phyloP scores from a whole-genome alignment of 2,329 filamentous ascomycete species.

The Trichoderma arundinaceum region DNA sequence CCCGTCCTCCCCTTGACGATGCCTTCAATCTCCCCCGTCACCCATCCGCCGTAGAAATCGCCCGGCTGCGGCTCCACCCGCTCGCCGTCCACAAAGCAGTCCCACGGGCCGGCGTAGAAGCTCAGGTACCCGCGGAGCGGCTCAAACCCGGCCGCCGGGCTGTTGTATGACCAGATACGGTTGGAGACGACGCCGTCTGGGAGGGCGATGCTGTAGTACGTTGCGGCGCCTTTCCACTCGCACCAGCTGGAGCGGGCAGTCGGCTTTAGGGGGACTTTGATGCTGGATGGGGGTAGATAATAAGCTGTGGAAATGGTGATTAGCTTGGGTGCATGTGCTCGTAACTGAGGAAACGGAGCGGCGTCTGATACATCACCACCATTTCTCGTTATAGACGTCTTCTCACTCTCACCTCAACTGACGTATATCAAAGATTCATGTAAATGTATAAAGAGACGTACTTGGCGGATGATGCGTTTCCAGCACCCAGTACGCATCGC shows the following conservation, averaged over 20 bases:
- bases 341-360: slow-evolving; percentile 45
- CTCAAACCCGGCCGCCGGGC: slow-evolving; percentile 57
- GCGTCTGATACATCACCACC: too few species aligned
- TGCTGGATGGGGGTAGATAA: slow-evolving; percentile 60
- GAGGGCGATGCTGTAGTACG: slow-evolving; percentile 59
- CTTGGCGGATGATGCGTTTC: slow-evolving; percentile 68
- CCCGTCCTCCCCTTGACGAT: slow-evolving; percentile 52
- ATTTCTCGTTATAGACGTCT: not conserved
- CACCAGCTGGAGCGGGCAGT: slow-evolving; percentile 56
- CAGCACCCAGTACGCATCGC: slow-evolving; percentile 64
- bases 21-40: slow-evolving; percentile 64
- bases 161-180: slow-evolving; percentile 65
- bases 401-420: not conserved
- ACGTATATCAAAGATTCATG: not conserved
- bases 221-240: slow-evolving; percentile 67
- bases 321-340: slow-evolving; percentile 42
- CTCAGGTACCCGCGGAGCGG: slow-evolving; percentile 61
- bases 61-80: slow-evolving; percentile 63
- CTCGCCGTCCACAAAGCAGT: slow-evolving; percentile 67
- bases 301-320: slow-evolving; percentile 51
- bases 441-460: slow-evolving; percentile 40
- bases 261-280: slow-evolving; percentile 54
- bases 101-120: slow-evolving; percentile 67
- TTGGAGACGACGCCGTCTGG: slow-evolving; percentile 53
- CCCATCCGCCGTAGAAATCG: slow-evolving; percentile 70